phyloP scores from a whole-genome alignment of 495 filamentous ascomycete species.

The Penicillium fimorum region DNA sequence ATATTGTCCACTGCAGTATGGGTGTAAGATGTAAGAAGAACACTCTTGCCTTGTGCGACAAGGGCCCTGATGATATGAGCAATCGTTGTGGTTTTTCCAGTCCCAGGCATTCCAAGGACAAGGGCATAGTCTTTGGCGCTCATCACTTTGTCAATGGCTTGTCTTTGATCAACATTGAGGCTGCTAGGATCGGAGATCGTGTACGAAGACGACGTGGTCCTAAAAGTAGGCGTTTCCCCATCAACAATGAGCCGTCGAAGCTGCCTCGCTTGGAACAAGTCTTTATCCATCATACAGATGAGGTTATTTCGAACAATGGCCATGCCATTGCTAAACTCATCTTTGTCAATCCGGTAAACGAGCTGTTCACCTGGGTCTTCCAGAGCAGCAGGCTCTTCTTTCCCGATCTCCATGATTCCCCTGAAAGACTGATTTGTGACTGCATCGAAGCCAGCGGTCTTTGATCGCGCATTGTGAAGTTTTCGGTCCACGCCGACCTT shows the following conservation, averaged over 20 bases:
- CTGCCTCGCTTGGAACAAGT: constrained; percentile 65
- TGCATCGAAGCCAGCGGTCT: constrained; percentile 69
- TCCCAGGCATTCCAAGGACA: constrained; percentile 95
- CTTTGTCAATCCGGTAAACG: constrained; percentile 87
- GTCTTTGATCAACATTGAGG: constrained; percentile 83
- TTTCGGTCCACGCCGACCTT: constrained; percentile 84
- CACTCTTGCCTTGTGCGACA: constrained; percentile 84
- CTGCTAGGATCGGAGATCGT: constrained; percentile 46
- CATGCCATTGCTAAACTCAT: constrained; percentile 98
- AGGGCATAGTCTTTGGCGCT: constrained; percentile 91
- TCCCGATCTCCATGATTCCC: constrained; percentile 86
- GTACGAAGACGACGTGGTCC: constrained; percentile 58
- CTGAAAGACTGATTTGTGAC: constrained; percentile 77
- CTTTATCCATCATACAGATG: constrained; percentile 83
- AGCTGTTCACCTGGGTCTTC: constrained; percentile 56
- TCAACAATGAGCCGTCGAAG: constrained; percentile 78
- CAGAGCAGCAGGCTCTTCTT: constrained; percentile 44
- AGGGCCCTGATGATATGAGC: constrained; percentile 94
- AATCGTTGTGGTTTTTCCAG: constrained; percentile 96
- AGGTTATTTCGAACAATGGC: constrained; percentile 91
- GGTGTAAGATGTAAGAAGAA: constrained; percentile 91
- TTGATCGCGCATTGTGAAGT: constrained; percentile 81
- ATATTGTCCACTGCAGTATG: constrained; percentile 99
- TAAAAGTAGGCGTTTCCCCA: constrained; percentile 69
- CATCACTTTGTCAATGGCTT: constrained; percentile 91